Percentiles rank a stretch among this genome's conserved stretches.
Evolutionary conservation across 2,329 filamentous ascomycete species (phyloP).

Genomic region (Colletotrichum musicola): DNA sequence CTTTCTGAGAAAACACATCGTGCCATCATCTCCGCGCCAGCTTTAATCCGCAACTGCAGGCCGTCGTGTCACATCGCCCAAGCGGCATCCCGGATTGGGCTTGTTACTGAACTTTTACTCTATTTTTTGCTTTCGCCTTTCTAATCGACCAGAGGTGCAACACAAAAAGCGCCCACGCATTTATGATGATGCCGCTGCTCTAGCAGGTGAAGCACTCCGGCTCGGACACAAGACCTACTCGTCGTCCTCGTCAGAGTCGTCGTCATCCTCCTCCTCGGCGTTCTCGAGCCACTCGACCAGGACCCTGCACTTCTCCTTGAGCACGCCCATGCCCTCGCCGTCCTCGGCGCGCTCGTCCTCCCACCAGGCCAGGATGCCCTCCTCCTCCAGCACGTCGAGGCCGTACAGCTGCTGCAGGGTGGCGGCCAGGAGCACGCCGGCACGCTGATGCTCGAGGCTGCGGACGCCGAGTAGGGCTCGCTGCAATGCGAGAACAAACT

Average conservation of each 20-base stretch:
- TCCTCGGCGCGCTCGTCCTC: constrained; percentile 75
- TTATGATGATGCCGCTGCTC: neutral
- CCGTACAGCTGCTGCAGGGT: constrained; percentile 88
- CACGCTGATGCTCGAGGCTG: constrained; percentile 63
- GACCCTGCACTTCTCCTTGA: constrained; percentile 80
- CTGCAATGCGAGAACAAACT: constrained; percentile 86
- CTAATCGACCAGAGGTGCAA: neutral
- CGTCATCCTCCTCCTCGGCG: constrained; percentile 78
- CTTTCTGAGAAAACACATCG: neutral
- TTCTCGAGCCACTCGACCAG: constrained; percentile 89
- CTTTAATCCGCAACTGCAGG: neutral
- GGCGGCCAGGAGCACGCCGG: constrained; percentile 77
- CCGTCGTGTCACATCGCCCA: too few relatives aligned
- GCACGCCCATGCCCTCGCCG: constrained; percentile 75
- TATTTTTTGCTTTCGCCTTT: constrained; percentile 14
- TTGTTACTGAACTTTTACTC: constrained; percentile 18
- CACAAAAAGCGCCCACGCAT: neutral
- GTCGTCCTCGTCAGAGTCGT: constrained; percentile 58
- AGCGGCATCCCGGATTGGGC: too few relatives aligned
- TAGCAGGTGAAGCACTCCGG: neutral
- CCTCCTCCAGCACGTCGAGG: constrained; percentile 87
- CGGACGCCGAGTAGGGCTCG: constrained; percentile 78
- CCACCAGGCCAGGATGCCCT: constrained; percentile 93
- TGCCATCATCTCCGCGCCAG: neutral
- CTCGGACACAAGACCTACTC: constrained; percentile 36